Evolutionary conservation across 1,139 yeast species (phyloP).

Genomic region (Eremothecium coryli): DNA sequence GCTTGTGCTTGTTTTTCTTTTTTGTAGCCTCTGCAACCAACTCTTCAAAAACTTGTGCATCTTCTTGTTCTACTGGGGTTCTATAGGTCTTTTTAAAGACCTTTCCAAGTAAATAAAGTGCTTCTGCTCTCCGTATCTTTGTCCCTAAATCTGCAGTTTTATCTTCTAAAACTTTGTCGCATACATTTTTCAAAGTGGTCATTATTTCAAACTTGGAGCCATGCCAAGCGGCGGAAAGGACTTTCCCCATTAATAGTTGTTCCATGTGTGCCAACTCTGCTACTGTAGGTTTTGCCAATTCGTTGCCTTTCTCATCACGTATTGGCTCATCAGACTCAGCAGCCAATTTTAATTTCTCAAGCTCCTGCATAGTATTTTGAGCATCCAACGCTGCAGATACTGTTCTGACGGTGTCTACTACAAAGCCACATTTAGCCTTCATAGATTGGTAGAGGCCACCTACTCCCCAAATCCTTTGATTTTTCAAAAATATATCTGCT

Average conservation of each 20-base stretch:
- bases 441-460: conserved; percentile 79
- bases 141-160: conserved; percentile 43
- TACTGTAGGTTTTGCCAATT: conserved; percentile 49
- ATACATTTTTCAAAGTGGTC: conserved; percentile 78
- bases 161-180: conserved; percentile 69
- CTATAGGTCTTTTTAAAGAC: conserved; percentile 60
- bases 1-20: conserved; percentile 39
- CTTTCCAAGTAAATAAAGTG: conserved; percentile 61
- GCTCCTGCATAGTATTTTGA: conserved; percentile 76
- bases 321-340: conserved; percentile 33
- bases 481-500: conserved; percentile 47
- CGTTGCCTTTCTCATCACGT: conserved; percentile 42
- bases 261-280: conserved; percentile 85
- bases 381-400: conserved; percentile 85
- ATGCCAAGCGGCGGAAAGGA: conserved; percentile 92
- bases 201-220: conserved; percentile 88
- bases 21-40: conserved; percentile 85
- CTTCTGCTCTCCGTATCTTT: conserved; percentile 71
- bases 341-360: conserved; percentile 60
- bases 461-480: conserved; percentile 71
- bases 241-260: conserved; percentile 78
- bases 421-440: conserved; percentile 79
- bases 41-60: conserved; percentile 83
- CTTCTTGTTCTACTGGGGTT: conserved; percentile 81
- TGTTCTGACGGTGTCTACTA: conserved; percentile 80